Percentiles rank a stretch among this genome's conserved stretches.
Evolutionary conservation across 2,329 filamentous ascomycete species (phyloP).

Genomic region (Epichloe sibirici): DNA sequence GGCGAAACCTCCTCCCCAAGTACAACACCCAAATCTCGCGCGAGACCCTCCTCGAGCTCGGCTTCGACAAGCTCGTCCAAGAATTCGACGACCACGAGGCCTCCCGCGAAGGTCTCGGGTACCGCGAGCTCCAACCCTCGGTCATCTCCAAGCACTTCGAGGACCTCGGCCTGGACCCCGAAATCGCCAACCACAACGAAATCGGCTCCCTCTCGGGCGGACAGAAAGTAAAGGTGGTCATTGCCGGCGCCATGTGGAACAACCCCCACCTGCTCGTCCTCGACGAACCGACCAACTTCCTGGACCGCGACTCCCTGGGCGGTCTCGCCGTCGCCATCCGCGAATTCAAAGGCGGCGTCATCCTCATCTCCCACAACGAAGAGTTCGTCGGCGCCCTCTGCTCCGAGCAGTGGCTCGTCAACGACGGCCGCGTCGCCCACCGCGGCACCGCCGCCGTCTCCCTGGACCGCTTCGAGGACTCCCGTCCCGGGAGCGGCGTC

Average conservation of each 20-base stretch:
- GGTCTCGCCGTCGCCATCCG: constrained; percentile 95
- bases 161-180: constrained; percentile 87
- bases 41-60: constrained; percentile 74
- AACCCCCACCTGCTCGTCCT: constrained; percentile 95
- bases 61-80: constrained; percentile 88
- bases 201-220: constrained; percentile 92
- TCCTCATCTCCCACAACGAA: constrained; percentile 99
- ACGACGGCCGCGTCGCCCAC: constrained; percentile 74
- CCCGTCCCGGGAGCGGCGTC: constrained; percentile 45
- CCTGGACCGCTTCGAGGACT: constrained; percentile 80
- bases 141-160: constrained; percentile 98
- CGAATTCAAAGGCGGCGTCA: constrained; percentile 95
- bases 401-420: constrained; percentile 92
- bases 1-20: constrained; percentile 80
- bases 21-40: constrained; percentile 86
- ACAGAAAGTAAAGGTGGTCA: constrained; percentile 97
- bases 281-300: constrained; percentile 98
- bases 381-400: constrained; percentile 95
- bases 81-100: constrained; percentile 99
- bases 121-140: constrained; percentile 83
- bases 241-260: constrained; percentile 96
- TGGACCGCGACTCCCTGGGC: constrained; percentile 94
- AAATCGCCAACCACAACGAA: constrained; percentile 98
- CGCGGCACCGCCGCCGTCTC: constrained; percentile 64
- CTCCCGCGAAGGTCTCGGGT: constrained; percentile 94